Base-by-base conservation (phyloP, 495 filamentous ascomycete genomes). In the Pyronema omphalodes region DNA sequence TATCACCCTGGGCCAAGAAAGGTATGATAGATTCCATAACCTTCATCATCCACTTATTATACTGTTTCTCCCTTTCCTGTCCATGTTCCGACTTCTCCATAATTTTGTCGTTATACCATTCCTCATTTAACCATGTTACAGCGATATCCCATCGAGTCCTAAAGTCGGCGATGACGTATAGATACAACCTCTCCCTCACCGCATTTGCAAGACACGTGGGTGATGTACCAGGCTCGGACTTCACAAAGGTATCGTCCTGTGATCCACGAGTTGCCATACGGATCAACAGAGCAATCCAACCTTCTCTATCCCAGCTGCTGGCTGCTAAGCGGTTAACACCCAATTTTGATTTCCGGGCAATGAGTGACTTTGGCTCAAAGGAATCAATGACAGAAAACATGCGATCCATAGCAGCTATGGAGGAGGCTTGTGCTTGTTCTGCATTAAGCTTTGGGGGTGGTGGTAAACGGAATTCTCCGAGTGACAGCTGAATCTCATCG, bases 81-180 rank as follows among this genome's bases (percentile, higher is more conserved):
- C 70, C 69, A 7, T 64, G 59, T 15, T 70, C 70, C 8, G 14
- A 12, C 17, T 65, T 63, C 7, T 61, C 55, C 7, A 68, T 62
- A 19, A 94, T 67, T 39, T 77, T 77, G 66, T 94, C 93, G 63
- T 86, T 91, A 69, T 93, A 96, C 89, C 89, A 99, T 68, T 99
- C 91, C 67, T 99, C 91, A 60, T 82, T 88, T 23, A 96, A 72
- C 91, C 91, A 99, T 14, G 80, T 76, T 51, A 94, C 81, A 2
- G 85, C 88, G 37, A 87, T 74, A 53, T 86, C 87, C 53, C 96
- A 84, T 18, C 89, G 79, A 39, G 75, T 78, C 36, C 88, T 76
- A 68, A 93, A 99, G 67, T 99, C 91, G 54, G 88, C 84, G 18
- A 94, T 72, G 40, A 96, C 75, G 67, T 89, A 94, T 17, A 73